phyloP scores from a whole-genome alignment of 495 filamentous ascomycete species.

The Annulohypoxylon stygium region DNA sequence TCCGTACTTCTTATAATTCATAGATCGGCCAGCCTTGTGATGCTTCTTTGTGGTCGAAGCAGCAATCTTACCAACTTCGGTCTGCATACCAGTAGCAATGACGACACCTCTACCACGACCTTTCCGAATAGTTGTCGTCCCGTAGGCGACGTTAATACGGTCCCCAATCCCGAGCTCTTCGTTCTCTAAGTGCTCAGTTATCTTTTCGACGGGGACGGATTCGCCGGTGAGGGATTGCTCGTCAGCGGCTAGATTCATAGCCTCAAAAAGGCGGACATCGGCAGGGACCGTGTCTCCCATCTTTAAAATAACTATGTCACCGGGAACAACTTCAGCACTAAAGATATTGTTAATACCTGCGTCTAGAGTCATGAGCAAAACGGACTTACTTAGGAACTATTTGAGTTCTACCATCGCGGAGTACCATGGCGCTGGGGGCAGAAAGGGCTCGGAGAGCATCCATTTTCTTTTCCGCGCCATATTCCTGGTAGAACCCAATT shows the following conservation, averaged over 20 bases:
- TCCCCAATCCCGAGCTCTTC: constrained; percentile 72
- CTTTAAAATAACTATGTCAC: constrained; percentile 83
- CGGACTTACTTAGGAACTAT: constrained; percentile 70
- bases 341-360: too few relatives aligned
- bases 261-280: constrained; percentile 79
- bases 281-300: constrained; percentile 88
- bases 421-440: constrained; percentile 80
- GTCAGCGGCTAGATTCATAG: constrained; percentile 81
- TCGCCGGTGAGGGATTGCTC: constrained; percentile 80
- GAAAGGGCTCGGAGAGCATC: constrained; percentile 81
- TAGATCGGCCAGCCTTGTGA: constrained; percentile 70
- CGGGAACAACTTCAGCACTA: constrained; percentile 82
- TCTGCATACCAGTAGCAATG: constrained; percentile 80
- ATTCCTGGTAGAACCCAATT: constrained; percentile 86
- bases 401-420: constrained; percentile 76
- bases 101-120: constrained; percentile 77
- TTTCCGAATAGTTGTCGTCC: constrained; percentile 75
- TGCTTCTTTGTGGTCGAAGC: constrained; percentile 69
- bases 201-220: constrained; percentile 70
- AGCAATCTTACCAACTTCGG: constrained; percentile 89
- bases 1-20: constrained; percentile 74
- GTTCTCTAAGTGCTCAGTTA: constrained; percentile 56
- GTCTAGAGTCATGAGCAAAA: too few relatives aligned
- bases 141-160: constrained; percentile 76
- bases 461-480: constrained; percentile 87